Evolutionary conservation across 495 filamentous ascomycete species (phyloP).

Genomic region (Lasiosphaeris hirsuta): DNA sequence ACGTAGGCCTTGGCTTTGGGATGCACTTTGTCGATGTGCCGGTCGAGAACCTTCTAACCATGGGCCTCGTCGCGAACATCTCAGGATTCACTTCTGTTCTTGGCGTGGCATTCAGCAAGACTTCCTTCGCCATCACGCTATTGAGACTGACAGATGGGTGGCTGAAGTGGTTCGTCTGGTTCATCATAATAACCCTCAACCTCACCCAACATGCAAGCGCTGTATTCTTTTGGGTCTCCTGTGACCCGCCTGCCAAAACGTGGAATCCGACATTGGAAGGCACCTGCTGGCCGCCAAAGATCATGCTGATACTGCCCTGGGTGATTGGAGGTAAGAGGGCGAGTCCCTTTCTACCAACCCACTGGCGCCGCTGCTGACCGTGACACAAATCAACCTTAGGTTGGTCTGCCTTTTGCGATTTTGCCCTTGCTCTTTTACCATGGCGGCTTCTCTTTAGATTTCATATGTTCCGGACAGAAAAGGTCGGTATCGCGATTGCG

Average conservation of each 20-base stretch:
- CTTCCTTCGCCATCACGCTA: conserved; percentile 25
- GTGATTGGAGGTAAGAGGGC: conserved; percentile 1
- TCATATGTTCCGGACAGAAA: conserved; percentile 30
- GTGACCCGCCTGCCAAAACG: conserved; percentile 28
- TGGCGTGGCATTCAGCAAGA: conserved; percentile 29
- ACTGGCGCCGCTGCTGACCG: too few species aligned
- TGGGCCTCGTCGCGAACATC: conserved; percentile 21
- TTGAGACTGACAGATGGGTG: conserved; percentile 12
- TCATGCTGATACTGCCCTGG: neutral
- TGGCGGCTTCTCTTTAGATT: conserved; percentile 30
- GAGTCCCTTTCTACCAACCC: too few species aligned
- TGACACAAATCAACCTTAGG: conserved; percentile 1
- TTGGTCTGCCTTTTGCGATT: conserved; percentile 31
- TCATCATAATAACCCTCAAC: conserved; percentile 36
- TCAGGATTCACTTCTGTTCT: conserved; percentile 23
- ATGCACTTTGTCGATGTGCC: conserved; percentile 10
- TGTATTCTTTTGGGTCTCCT: conserved; percentile 35
- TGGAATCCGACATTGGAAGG: conserved; percentile 26
- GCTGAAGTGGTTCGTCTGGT: conserved; percentile 17
- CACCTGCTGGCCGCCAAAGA: conserved; percentile 26
- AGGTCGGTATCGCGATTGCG: conserved; percentile 29
- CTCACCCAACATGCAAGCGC: conserved; percentile 30
- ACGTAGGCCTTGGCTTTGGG: conserved; percentile 19
- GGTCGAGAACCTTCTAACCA: conserved; percentile 8
- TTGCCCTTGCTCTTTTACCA: conserved; percentile 27